Evolutionary conservation across 2,329 filamentous ascomycete genomes (phyloP).

Genomic region (Aspergillus costaricaensis): DNA sequence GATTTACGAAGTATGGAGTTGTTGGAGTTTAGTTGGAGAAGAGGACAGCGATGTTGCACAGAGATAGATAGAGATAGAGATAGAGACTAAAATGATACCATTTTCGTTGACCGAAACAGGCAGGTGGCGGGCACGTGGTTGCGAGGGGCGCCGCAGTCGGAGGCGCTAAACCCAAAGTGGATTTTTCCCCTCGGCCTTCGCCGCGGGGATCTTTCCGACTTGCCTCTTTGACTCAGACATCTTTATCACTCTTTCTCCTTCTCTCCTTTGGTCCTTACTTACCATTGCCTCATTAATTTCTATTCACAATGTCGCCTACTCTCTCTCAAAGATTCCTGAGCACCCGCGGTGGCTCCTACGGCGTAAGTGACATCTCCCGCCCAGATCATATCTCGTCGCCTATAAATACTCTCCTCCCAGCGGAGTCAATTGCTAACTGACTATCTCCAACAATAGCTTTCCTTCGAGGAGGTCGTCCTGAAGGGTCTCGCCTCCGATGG

Average conservation of each 20-base stretch:
- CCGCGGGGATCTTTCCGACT: slow-evolving; percentile 12
- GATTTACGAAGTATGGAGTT: neutral
- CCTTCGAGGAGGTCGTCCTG: slow-evolving; percentile 87
- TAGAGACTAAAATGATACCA: neutral
- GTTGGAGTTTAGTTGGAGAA: neutral
- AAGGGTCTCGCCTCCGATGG: slow-evolving; percentile 86
- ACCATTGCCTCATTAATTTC: neutral
- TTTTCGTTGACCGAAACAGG: neutral
- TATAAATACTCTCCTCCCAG: neutral
- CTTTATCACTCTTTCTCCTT: neutral
- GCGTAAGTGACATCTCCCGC: slow-evolving; percentile 24
- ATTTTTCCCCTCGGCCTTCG: slow-evolving; percentile 19
- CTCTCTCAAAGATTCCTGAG: slow-evolving; percentile 36
- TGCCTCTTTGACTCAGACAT: slow-evolving; percentile 6
- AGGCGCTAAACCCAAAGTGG: slow-evolving; percentile 24
- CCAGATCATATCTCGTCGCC: neutral
- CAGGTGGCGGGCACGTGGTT: slow-evolving; percentile 24
- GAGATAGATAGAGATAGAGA: neutral
- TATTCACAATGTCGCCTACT: slow-evolving; percentile 28
- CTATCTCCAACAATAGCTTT: slow-evolving; percentile 50
- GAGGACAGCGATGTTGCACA: neutral
- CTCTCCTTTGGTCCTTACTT: neutral
- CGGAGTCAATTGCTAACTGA: slow-evolving; percentile 14
- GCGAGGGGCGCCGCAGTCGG: slow-evolving; percentile 28
- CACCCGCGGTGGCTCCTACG: slow-evolving; percentile 35